Percentiles rank a stretch among this genome's conserved stretches.
Conservation (phyloP, 2,329 filamentous ascomycete genomes). For the Botryotinia calthae region DNA sequence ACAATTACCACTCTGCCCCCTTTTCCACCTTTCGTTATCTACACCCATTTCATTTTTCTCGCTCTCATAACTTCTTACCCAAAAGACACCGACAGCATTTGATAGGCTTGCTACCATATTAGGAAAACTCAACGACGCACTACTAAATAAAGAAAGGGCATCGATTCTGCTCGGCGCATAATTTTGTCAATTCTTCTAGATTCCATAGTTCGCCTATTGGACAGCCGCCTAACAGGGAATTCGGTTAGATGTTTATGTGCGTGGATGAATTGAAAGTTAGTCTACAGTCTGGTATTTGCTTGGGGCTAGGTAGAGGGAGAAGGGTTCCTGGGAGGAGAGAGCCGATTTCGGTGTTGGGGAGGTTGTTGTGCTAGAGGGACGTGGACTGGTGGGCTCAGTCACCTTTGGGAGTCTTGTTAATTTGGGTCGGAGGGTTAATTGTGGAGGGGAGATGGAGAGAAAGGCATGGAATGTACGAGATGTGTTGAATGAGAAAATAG, state of each 20-base stretch:
- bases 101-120: slow-evolving; percentile 32
- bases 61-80: background rate
- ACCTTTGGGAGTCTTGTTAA: slow-evolving; percentile 19
- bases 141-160: slow-evolving; percentile 64
- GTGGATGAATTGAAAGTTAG: background rate
- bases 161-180: slow-evolving; percentile 50
- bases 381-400: slow-evolving; percentile 36
- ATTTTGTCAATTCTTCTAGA: slow-evolving; percentile 37
- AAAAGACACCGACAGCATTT: slow-evolving; percentile 32
- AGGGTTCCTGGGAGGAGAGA: slow-evolving; percentile 39
- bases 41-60: background rate
- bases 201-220: slow-evolving; percentile 37
- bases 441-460: background rate
- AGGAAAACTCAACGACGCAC: slow-evolving; percentile 51
- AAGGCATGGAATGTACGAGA: too few relatives aligned
- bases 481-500: too few relatives aligned
- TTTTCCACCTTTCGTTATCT: background rate
- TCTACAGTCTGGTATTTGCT: background rate
- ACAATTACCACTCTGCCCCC: background rate
- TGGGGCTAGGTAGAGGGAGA: background rate
- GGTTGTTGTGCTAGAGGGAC: slow-evolving; percentile 37
- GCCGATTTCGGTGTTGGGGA: slow-evolving; percentile 30
- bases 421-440: background rate
- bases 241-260: background rate
- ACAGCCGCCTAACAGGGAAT: slow-evolving; percentile 29